A percentile compares a stretch with the other conserved stretches of the same genome.
phyloP scores from a whole-genome alignment of 2,329 filamentous ascomycete species.

The Apiospora kogelbergensis region DNA sequence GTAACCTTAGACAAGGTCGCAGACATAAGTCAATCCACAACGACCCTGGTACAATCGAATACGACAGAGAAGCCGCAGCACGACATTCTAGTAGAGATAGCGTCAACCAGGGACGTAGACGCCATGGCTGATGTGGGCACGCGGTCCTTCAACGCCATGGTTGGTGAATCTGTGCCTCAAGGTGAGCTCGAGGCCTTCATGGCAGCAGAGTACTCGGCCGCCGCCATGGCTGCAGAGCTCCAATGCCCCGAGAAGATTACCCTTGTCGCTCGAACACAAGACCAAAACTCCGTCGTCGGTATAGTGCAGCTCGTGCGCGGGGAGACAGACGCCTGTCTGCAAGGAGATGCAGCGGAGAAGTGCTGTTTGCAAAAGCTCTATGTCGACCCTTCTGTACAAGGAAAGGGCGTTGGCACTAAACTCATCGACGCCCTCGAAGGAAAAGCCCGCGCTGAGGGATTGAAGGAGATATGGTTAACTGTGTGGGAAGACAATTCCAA shows the following conservation, averaged over 20 bases:
- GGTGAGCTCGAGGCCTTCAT: slow-evolving; percentile 1
- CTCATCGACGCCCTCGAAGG: slow-evolving; percentile 26
- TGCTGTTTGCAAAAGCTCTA: slow-evolving; percentile 26
- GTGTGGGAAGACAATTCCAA: slow-evolving; percentile 27
- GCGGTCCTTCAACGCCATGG: background rate
- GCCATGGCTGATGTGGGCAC: background rate
- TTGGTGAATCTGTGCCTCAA: background rate
- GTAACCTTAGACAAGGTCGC: background rate
- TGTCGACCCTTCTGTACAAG: slow-evolving; percentile 27
- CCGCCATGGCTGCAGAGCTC: slow-evolving; percentile 4
- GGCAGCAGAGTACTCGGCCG: background rate
- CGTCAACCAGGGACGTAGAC: background rate
- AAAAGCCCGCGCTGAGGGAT: slow-evolving; percentile 26
- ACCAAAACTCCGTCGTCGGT: background rate
- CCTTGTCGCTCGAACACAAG: background rate
- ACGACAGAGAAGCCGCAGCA: background rate
- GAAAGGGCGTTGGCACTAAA: slow-evolving; percentile 27
- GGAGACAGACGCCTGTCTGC: background rate
- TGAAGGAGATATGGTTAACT: slow-evolving; percentile 26
- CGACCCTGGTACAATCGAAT: background rate
- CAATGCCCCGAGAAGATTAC: background rate
- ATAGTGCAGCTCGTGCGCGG: background rate
- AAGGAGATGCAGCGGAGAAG: slow-evolving; percentile 17
- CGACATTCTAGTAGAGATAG: background rate
- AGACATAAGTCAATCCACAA: background rate